These are phyloP conservation scores for Boechera retrofracta DNA, from an alignment of 345 rosid genomes.

Conservation along the genomic window DNA sequence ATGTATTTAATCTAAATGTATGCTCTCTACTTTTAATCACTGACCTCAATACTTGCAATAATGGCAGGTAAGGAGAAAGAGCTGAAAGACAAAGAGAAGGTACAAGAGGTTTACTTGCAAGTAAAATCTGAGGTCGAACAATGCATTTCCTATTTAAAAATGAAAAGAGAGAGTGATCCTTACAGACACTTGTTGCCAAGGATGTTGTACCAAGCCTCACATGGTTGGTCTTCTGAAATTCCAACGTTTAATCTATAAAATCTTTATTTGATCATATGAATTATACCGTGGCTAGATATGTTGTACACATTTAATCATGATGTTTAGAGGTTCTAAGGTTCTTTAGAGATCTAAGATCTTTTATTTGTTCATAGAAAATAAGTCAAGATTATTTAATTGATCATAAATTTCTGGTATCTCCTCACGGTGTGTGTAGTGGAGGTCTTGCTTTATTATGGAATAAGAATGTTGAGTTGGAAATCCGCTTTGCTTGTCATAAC, in stretches of 20 bases:
- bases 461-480: too few species aligned
- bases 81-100: constrained; percentile 56
- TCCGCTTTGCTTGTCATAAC: too few species aligned
- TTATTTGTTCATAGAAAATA: not conserved
- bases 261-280: not conserved
- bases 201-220: constrained; percentile 53
- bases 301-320: constrained; percentile 2
- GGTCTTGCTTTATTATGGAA: too few species aligned
- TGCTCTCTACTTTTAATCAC: not conserved
- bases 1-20: not conserved
- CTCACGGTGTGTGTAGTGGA: too few species aligned
- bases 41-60: constrained; percentile 1
- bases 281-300: not conserved
- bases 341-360: not conserved
- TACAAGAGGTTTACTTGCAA: constrained; percentile 63
- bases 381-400: not conserved
- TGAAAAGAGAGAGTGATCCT: constrained; percentile 72
- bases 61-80: constrained; percentile 55
- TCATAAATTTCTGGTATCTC: too few species aligned
- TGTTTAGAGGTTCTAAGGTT: not conserved
- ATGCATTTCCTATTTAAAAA: constrained; percentile 58
- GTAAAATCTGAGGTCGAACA: constrained; percentile 70
- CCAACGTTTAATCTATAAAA: constrained; percentile 68
- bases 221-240: constrained; percentile 55
- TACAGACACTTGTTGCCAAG: constrained; percentile 64